Percentiles rank a stretch among this genome's conserved stretches.
These are phyloP conservation scores for Aspergillus quadricinctus DNA, from an alignment of 2,329 filamentous ascomycete species.

Conservation along the genomic window DNA sequence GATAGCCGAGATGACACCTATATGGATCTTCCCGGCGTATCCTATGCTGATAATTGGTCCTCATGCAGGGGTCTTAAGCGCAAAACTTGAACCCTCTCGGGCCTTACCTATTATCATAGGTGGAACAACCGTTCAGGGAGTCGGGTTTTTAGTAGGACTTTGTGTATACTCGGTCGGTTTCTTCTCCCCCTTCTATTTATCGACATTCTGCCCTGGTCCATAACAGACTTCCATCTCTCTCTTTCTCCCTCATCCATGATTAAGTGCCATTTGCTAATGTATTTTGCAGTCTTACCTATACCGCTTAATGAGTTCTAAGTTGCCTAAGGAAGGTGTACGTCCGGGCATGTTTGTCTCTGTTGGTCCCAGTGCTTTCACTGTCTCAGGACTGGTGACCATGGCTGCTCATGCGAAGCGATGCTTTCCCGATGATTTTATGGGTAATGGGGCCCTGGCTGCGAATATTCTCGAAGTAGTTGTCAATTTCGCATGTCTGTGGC, in stretches of 20 bases:
- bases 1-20: conserved; percentile 78
- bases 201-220: no score
- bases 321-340: conserved; percentile 69
- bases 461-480: conserved; percentile 52
- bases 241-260: no score
- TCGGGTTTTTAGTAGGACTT: no score
- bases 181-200: no score
- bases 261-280: no score
- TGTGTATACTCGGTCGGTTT: no score
- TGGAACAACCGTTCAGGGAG: conserved; percentile 59
- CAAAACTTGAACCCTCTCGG: conserved; percentile 39
- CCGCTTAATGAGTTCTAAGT: conserved; percentile 83
- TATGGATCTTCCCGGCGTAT: conserved; percentile 85
- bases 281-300: no score
- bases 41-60: conserved; percentile 73
- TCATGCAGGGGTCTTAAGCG: conserved; percentile 59
- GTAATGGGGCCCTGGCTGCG: conserved; percentile 51
- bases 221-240: no score
- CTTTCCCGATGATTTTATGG: conserved; percentile 54
- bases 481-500: conserved; percentile 68
- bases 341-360: conserved; percentile 85
- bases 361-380: conserved; percentile 68
- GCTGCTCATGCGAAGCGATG: conserved; percentile 47
- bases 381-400: conserved; percentile 58
- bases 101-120: conserved; percentile 56